Evolutionary conservation across 139 green algal species (phyloP), one percentile per base, ranked within the genome.

Genomic region (Ulvella scutata): DNA sequence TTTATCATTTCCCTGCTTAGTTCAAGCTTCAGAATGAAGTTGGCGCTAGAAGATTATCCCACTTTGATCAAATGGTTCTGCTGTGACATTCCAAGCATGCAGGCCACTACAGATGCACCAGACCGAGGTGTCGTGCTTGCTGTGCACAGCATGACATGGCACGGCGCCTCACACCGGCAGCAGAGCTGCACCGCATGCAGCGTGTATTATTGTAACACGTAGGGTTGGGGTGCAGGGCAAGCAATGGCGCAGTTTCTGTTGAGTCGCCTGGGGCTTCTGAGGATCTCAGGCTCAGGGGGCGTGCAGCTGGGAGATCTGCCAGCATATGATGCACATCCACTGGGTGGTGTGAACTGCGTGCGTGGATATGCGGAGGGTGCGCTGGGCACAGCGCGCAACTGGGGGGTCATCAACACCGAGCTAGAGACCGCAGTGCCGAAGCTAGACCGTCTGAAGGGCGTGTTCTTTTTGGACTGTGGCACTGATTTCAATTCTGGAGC

Each of bases 391-490:
- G 10, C 51, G 51, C 10, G 51, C n/a, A n/a, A 67, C 17, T 67
- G 51, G 51, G 51, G 51, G 0, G 51, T 67, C 17, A 26, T 67
- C 17, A 67, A 67, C 20, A 36, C 33, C n/a, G 51, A 67, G 20
- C n/a, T 26, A 67, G 51, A 67, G 17, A 26, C n/a, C 7, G n/a
- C 51, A 29, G n/a, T 67, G 13, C 51, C 51, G 33, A 36, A 36
- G 9, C 7, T 67, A 36, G 51, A n/a, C 10, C 31, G 33, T 3
- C 37, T 96, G 39, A 76, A 87, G 76, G 94, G 90, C 13, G 87
- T 81, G 10, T 38, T 96, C 23, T 98, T 99, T 75, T 76, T 85
- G 0, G 95, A 99, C 82, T 92, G 86, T 72, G 95, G 93, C 34
- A 88, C 85, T 3, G 95, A 99, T 75, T 80, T 99, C 39, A 85